These are phyloP conservation scores for Friedmanniomyces endolithicus DNA, from an alignment of 495 filamentous ascomycete genomes.

Conservation along the genomic window DNA sequence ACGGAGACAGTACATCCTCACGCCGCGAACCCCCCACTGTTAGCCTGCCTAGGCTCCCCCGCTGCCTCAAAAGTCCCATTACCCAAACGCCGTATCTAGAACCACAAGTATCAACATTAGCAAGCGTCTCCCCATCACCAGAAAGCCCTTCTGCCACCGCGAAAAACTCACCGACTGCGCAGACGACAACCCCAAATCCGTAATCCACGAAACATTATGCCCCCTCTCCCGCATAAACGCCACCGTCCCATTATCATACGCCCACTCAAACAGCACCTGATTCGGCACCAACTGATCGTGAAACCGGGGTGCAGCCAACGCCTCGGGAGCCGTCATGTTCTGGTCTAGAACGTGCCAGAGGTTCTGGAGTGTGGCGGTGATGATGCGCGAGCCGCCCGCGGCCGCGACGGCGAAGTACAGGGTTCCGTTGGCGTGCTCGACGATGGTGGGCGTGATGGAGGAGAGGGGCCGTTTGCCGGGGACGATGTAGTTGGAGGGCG, in stretches of 20 bases:
- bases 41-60: slow-evolving; percentile 63
- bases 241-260: slow-evolving; percentile 53
- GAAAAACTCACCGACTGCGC: slow-evolving; percentile 54
- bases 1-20: slow-evolving; percentile 21
- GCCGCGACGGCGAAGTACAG: slow-evolving; percentile 62
- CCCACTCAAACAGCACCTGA: slow-evolving; percentile 54
- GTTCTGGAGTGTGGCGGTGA: slow-evolving; percentile 68
- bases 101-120: not conserved
- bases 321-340: slow-evolving; percentile 42
- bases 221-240: slow-evolving; percentile 49
- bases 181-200: slow-evolving; percentile 43
- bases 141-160: too few species aligned
- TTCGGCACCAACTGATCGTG: slow-evolving; percentile 79
- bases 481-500: slow-evolving; percentile 65
- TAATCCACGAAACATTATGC: slow-evolving; percentile 65
- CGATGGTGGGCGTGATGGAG: slow-evolving; percentile 66
- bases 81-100: slow-evolving; percentile 22
- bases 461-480: slow-evolving; percentile 73
- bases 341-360: slow-evolving; percentile 62
- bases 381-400: slow-evolving; percentile 80
- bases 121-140: not conserved
- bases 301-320: slow-evolving; percentile 53
- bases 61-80: slow-evolving; percentile 71
- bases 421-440: slow-evolving; percentile 52
- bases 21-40: slow-evolving; percentile 58